Base-by-base conservation (phyloP, 345 rosid species). In the rapeseed (Brassica napus) region DNA sequence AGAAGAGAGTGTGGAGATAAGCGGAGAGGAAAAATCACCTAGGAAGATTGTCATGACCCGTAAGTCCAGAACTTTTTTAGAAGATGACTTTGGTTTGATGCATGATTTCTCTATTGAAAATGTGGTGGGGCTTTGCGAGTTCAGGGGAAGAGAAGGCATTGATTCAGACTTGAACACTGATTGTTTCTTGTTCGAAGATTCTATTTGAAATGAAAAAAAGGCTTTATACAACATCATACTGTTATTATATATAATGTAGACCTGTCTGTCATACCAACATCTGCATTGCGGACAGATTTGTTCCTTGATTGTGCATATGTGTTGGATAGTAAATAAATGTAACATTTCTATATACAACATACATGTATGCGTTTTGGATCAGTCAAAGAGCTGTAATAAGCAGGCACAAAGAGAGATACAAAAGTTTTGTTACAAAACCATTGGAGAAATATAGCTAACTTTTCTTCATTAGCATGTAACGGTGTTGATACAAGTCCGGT, bases 281-380 rank as follows among this genome's bases (percentile, higher is more conserved):
- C 12, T 66, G 68, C 26, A 31, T 66, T 72, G 73, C 42, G 73
- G 0, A 74, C 82, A 74, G 11, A 54, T 79, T 74, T 79, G 71
- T 68, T 60, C 57, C 44, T 79, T 16, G 63, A 78, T 64, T 15
- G 7, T 15, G 4, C 34, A 63, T 21, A 60, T 63, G 1, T 69
- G 21, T 49, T 49, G 55, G 70, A 63, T 52, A 71, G 76, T 64
- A 55, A 34, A 71, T 54, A 54, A 42, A 54, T 6, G 34, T 37
- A 77, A 60, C 66, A 62, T 62, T 69, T 4, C 5, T 52, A 1
- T 69, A 12, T 61, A 21, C 30, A 15, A 59, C 64, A 30, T 28
- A 59, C 8, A 60, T 59, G 79, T 30, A 47, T 8, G 0, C 1
- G 16, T 69, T 31, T 21, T 47, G 52, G 69, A 60, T 77, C 62